A percentile compares a stretch with the other conserved stretches of the same genome.
Evolutionary conservation across 352 stramenopile species (phyloP).

Genomic region (Globisporangium solare): DNA sequence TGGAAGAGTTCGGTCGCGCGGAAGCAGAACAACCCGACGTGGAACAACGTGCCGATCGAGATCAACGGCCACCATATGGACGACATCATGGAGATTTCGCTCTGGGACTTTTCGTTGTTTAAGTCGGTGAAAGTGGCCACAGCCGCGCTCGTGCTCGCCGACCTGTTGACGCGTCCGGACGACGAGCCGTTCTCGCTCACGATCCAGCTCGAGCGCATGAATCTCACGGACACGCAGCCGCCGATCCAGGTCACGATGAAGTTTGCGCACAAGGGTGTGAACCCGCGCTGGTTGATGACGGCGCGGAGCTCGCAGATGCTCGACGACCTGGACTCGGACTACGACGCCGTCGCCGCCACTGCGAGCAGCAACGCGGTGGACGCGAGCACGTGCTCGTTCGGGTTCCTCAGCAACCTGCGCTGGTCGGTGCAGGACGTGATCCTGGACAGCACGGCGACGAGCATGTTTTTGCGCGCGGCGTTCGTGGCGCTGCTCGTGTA

Average conservation of each 20-base stretch:
- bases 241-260: conserved; percentile 31
- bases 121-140: conserved; percentile 53
- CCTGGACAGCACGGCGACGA: conserved; percentile 6
- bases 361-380: neutral
- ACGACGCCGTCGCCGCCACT: neutral
- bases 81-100: conserved; percentile 49
- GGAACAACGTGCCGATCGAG: conserved; percentile 34
- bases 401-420: conserved; percentile 14
- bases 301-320: neutral
- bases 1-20: conserved; percentile 49
- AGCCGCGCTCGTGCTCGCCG: conserved; percentile 31
- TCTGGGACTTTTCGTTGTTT: conserved; percentile 68
- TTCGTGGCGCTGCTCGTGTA: conserved; percentile 35
- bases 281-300: neutral
- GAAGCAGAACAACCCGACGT: conserved; percentile 36
- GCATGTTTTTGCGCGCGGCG: conserved; percentile 31
- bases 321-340: neutral
- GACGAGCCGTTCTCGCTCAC: conserved; percentile 32
- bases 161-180: conserved; percentile 29
- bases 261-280: conserved; percentile 2
- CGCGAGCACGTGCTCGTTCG: neutral
- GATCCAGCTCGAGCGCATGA: conserved; percentile 46
- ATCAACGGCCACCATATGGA: conserved; percentile 26
- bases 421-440: conserved; percentile 28
- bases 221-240: conserved; percentile 21